Percentiles rank a stretch among this genome's conserved stretches.
Conservation (phyloP, 768 basidiomycete genomes). For the Tulasnella sp. region DNA sequence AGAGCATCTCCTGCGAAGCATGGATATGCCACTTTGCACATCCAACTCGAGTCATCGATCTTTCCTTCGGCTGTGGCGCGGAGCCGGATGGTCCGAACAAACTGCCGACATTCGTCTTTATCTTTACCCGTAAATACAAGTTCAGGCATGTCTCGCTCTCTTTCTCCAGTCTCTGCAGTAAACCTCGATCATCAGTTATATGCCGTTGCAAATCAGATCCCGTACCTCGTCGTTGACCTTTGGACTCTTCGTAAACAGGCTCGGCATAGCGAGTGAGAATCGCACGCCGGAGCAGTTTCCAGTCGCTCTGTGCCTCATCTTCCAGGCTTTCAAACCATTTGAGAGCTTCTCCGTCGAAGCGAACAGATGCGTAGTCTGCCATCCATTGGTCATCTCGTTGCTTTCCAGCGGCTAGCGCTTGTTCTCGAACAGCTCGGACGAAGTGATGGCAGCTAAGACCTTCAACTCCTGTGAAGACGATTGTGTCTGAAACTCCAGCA, state of each 20-base stretch:
- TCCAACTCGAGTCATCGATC: too few species aligned
- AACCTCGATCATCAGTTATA: background rate
- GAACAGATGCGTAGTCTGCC: constrained; percentile 2
- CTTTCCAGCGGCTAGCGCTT: background rate
- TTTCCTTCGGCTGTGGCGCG: too few species aligned
- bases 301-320: background rate
- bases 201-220: too few species aligned
- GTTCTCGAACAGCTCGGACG: too few species aligned
- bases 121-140: background rate
- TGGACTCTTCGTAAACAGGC: background rate
- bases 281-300: background rate
- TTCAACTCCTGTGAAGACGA: too few species aligned
- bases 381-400: constrained; percentile 10
- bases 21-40: too few species aligned
- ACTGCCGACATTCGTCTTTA: too few species aligned
- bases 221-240: background rate
- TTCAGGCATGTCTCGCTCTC: background rate
- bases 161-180: background rate
- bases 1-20: too few species aligned
- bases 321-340: constrained; percentile 12
- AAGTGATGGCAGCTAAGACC: too few species aligned
- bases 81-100: too few species aligned
- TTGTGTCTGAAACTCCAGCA: too few species aligned
- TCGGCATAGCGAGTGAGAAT: background rate
- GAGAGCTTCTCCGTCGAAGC: background rate